Evolutionary conservation across 129 eudicot species (phyloP), one percentile per base, ranked within the genome.

Genomic region (Pittosporum tobira): DNA sequence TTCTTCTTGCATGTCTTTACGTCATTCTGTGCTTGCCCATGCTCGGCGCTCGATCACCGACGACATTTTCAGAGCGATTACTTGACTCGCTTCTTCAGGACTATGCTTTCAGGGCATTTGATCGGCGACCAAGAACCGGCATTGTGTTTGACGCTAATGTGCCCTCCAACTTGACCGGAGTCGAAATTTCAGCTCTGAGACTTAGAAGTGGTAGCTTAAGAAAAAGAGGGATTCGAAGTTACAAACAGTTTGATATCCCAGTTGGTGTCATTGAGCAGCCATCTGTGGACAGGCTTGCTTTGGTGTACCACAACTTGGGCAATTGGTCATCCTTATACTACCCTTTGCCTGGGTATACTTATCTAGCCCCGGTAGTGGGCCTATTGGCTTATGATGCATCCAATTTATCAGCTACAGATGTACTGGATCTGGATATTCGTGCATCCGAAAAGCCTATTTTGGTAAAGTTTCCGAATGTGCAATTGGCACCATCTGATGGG

Each of bases 231-330:
- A 67, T 76, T 20, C 15, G 20, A 14, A 56, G 65, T 8, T 87
- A 66, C 67, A 81, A 77, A 55, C 94, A 93, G 67, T 84, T 93
- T 29, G 61, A 72, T 23, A 68, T 93, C 20, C 99, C 99, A 1
- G 56, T 29, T 40, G 99, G 99, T 21, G 72, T 93, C 29, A 14
- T 76, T 14, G 95, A 53, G 54, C 78, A 81, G 59, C 99, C 99
- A 19, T 84, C 76, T 59, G 99, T 83, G 25, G 63, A 83, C 69
- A 83, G 99, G 78, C 71, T 93, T 20, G 77, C 82, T 64, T 60
- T 93, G 68, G 99, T 93, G 5, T 87, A 93, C 70, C 99, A 93
- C 4, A 74, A 87, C 43, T 66, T 93, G 62, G 96, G 85, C 0
- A 81, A 87, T 40, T 83, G 81, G 84, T 81, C 96, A 0, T 28